phyloP scores from a whole-genome alignment of 495 filamentous ascomycete genomes.

The Penicillium desertorum region DNA sequence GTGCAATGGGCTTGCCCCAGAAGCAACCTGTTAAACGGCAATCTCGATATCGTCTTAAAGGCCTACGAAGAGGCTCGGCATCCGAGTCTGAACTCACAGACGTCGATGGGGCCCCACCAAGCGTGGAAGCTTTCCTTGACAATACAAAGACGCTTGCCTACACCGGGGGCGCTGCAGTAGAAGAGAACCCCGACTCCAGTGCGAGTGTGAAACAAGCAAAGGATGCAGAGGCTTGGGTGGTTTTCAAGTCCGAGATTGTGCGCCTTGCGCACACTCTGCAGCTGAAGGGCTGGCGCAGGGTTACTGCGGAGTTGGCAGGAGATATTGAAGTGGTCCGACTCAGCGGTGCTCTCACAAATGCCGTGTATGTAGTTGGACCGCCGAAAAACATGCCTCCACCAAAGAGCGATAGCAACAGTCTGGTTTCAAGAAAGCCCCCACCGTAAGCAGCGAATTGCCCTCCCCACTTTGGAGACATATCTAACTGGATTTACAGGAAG shows the following conservation, averaged over 20 bases:
- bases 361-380: slow-evolving; percentile 89
- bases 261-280: slow-evolving; percentile 83
- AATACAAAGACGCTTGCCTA: slow-evolving; percentile 86
- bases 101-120: slow-evolving; percentile 67
- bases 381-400: slow-evolving; percentile 55
- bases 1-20: slow-evolving; percentile 34
- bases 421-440: slow-evolving; percentile 51
- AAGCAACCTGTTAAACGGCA: slow-evolving; percentile 37
- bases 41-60: slow-evolving; percentile 34
- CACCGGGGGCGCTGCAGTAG: slow-evolving; percentile 55
- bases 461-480: not conserved
- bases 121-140: slow-evolving; percentile 76
- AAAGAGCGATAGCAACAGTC: slow-evolving; percentile 37
- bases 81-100: slow-evolving; percentile 84
- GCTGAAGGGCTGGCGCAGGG: slow-evolving; percentile 84
- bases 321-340: slow-evolving; percentile 81
- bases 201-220: slow-evolving; percentile 49
- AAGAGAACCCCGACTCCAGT: slow-evolving; percentile 38
- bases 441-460: slow-evolving; percentile 41
- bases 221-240: slow-evolving; percentile 70
- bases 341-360: slow-evolving; percentile 93
- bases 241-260: slow-evolving; percentile 89
- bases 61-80: slow-evolving; percentile 45
- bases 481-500: slow-evolving; percentile 54
- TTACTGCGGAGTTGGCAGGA: slow-evolving; percentile 67